phyloP scores from a whole-genome alignment of 1,139 yeast species.

The Meyerozyma smithsonii region DNA sequence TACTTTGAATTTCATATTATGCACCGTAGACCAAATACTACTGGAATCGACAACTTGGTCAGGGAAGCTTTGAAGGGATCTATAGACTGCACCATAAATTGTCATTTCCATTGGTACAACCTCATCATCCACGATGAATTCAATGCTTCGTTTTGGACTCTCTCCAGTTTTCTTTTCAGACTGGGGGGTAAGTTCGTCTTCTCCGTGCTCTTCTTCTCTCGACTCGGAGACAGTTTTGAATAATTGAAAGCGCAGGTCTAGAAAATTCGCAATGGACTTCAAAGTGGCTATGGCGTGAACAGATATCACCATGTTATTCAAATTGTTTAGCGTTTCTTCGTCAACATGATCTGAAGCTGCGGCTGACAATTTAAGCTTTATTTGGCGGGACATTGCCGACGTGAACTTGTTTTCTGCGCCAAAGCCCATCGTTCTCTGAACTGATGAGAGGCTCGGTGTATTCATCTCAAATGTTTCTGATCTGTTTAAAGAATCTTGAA shows the following conservation, averaged over 20 bases:
- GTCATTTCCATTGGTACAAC: slow-evolving; percentile 67
- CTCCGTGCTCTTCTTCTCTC: slow-evolving; percentile 9
- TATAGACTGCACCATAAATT: slow-evolving; percentile 73
- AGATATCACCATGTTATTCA: slow-evolving; percentile 49
- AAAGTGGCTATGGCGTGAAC: slow-evolving; percentile 92
- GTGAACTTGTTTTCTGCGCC: slow-evolving; percentile 23
- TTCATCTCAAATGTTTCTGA: slow-evolving; percentile 72
- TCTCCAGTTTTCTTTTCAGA: slow-evolving; percentile 5
- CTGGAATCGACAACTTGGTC: slow-evolving; percentile 44
- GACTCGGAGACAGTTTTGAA: slow-evolving; percentile 17
- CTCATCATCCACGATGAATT: slow-evolving; percentile 60
- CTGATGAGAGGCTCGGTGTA: slow-evolving; percentile 41
- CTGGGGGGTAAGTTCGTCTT: slow-evolving; percentile 8
- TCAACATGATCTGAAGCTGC: slow-evolving; percentile 21
- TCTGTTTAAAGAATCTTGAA: slow-evolving; percentile 74
- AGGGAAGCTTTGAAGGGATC: slow-evolving; percentile 38
- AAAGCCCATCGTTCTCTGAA: slow-evolving; percentile 11
- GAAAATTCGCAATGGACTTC: slow-evolving; percentile 62
- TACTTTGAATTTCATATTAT: slow-evolving; percentile 49
- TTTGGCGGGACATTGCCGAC: slow-evolving; percentile 67
- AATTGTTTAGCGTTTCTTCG: slow-evolving; percentile 22
- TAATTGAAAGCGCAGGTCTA: slow-evolving; percentile 33
- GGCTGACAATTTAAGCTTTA: slow-evolving; percentile 49
- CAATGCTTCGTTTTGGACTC: slow-evolving; percentile 27
- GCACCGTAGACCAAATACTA: slow-evolving; percentile 54